Evolutionary conservation across 2,329 filamentous ascomycete species (phyloP), one percentile per base, ranked within the genome.

Genomic region (Trichoderma sp.): DNA sequence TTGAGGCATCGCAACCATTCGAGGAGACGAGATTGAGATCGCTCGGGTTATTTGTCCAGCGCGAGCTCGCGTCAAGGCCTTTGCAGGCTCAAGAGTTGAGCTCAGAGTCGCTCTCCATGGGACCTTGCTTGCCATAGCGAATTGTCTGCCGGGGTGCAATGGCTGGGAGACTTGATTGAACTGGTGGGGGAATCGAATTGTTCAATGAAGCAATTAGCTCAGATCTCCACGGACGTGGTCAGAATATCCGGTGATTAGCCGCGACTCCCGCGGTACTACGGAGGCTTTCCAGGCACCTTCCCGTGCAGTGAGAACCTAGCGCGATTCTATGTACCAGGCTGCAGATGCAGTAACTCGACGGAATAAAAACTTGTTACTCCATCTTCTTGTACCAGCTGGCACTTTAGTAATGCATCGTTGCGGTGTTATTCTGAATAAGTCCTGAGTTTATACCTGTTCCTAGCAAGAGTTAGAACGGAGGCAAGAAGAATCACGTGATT

Each of bases 51-150:
- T 76, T 72, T 80, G 78, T 32, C 80, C 78, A 71, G 73, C 79
- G 71, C 77, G 81, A 74, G 73, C 77, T 72, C 73, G 78, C 70
- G 81, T 76, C 72, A 80, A 79, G 64, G 81, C 78, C 73, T 80
- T 84, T 58, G 79, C 78, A n/a, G 86, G 82, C 76, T 83, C 83
- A 72, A 88, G 78, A 80, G 84, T 83, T 76, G 86, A 83, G 75
- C 83, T 82, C 72, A 89, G 76, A 70, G 82, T 37, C 77, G 86
- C 82, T 78, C 81, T 84, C 77, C 86, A 83, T 75, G 83, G 84
- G 75, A 88, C 77, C 78, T 84, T 86, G 80, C 83, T 86, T 79
- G 87, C 87, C 87, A 89, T 89, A 39, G 25, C 35, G 67, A 59
- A 52, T 10, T 39, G 25, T 25, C 27, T 35, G 52, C n/a, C 32